Conservation (phyloP, 2,329 filamentous ascomycete species). For the Aspergillus sergii region DNA sequence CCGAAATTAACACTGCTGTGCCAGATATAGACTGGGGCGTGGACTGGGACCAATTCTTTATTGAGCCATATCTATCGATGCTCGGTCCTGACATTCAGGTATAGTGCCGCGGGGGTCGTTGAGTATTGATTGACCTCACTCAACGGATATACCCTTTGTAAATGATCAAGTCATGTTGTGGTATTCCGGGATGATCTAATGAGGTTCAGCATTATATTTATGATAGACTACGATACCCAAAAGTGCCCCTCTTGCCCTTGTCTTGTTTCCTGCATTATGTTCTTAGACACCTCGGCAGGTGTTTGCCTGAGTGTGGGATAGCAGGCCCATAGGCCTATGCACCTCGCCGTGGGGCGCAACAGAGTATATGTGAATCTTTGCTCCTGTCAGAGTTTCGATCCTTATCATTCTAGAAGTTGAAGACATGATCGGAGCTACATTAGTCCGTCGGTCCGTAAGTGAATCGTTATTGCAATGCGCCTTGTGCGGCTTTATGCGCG, state of each 20-base stretch:
- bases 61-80: conserved; percentile 33
- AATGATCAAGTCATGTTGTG: too few species aligned
- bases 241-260: background rate
- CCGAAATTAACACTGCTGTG: conserved; percentile 14
- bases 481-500: conserved; percentile 14
- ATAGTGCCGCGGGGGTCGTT: background rate
- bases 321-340: too few species aligned
- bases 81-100: conserved; percentile 24
- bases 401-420: conserved; percentile 8
- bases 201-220: background rate
- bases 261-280: background rate
- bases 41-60: conserved; percentile 35
- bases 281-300: background rate
- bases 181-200: too few species aligned
- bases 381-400: background rate
- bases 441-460: background rate
- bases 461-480: background rate
- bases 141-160: too few species aligned
- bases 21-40: conserved; percentile 27
- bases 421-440: conserved; percentile 1
- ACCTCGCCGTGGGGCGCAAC: background rate
- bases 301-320: background rate
- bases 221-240: background rate
- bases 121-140: too few species aligned
- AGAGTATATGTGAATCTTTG: background rate